Evolutionary conservation across 345 rosid species (phyloP), one percentile per base, ranked within the genome.

Genomic region (Reutealis trisperma): DNA sequence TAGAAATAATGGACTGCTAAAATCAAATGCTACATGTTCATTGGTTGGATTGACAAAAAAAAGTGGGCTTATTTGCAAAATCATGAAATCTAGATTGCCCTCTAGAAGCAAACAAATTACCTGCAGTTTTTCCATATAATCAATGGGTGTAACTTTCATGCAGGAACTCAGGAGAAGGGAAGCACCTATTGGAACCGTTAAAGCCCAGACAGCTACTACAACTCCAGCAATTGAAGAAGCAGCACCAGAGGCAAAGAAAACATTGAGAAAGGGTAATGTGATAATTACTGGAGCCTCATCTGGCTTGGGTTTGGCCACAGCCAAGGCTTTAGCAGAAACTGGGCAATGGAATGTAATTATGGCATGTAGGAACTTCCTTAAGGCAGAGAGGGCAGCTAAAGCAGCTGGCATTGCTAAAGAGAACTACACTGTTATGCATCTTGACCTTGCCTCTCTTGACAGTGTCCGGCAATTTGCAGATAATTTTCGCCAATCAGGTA

Each of bases 291-390:
- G 97, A 49, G 93, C 94, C 55, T 94, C 97, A 0, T 92, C 98
- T 0, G 94, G 97, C 42, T 77, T 94, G 75, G 97, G 97, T 15
- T 86, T 92, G 44, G 96, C 97, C 78, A 82, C 94, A 11, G 94
- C 97, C n/a, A 94, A 91, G 88, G 88, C 97, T 67, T 80, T 94
- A 73, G 96, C 93, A 22, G 96, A 94, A 77, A 85, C 90, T 2
- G 98, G 96, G 52, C 88, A 94, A 77, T 90, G 97, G 95, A 90
- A 94, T 49, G 84, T 92, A 42, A 89, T 88, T 72, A 89, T 94
- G 96, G 98, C 97, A 18, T 94, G 98, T 79, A 85, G 98, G 82
- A 92, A 93, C 88, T 94, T 94, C 81, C 95, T 95, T 62, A 95
- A 93, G 81, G 88, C 97, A 0, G 92, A 95, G 79, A 90, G 81